phyloP scores from a whole-genome alignment of 768 basidiomycete genomes.

The Neoboletus brunneissimus region DNA sequence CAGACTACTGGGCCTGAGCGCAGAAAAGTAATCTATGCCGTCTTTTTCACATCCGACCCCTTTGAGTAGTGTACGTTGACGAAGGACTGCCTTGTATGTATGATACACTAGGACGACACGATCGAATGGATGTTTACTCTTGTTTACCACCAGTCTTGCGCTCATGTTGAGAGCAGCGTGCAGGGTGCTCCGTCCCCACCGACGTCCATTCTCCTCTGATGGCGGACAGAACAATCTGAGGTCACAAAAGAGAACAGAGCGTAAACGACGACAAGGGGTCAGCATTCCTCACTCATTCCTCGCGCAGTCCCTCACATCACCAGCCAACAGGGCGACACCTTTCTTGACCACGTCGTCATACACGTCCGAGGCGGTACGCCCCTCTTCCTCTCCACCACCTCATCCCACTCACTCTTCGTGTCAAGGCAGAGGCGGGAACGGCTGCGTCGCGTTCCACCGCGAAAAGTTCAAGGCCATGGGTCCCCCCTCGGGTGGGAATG shows the following conservation, averaged over 20 bases:
- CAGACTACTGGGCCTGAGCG: slow-evolving; percentile 21
- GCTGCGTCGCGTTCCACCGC: slow-evolving; percentile 90
- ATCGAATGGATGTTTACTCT: slow-evolving; percentile 1
- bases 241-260: slow-evolving; percentile 60
- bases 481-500: slow-evolving; percentile 91
- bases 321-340: slow-evolving; percentile 60
- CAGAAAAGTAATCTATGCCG: slow-evolving; percentile 5
- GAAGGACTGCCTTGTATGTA: slow-evolving; percentile 8
- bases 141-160: slow-evolving; percentile 5
- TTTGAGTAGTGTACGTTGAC: slow-evolving; percentile 1
- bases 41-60: neutral
- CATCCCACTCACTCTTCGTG: neutral
- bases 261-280: slow-evolving; percentile 72
- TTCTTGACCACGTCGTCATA: slow-evolving; percentile 81
- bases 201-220: neutral
- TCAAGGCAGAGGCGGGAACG: slow-evolving; percentile 82
- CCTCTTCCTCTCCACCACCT: neutral
- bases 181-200: neutral
- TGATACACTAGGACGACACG: neutral
- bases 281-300: slow-evolving; percentile 18
- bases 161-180: slow-evolving; percentile 12
- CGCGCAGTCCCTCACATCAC: slow-evolving; percentile 5
- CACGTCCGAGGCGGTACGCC: slow-evolving; percentile 69
- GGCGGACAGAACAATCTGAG: neutral
- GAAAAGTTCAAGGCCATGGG: slow-evolving; percentile 83